A percentile compares a stretch with the other conserved stretches of the same genome.
These are phyloP conservation scores for Amborella trichopoda DNA, from an alignment of 164 flowering plant genomes.

Conservation along the genomic window DNA sequence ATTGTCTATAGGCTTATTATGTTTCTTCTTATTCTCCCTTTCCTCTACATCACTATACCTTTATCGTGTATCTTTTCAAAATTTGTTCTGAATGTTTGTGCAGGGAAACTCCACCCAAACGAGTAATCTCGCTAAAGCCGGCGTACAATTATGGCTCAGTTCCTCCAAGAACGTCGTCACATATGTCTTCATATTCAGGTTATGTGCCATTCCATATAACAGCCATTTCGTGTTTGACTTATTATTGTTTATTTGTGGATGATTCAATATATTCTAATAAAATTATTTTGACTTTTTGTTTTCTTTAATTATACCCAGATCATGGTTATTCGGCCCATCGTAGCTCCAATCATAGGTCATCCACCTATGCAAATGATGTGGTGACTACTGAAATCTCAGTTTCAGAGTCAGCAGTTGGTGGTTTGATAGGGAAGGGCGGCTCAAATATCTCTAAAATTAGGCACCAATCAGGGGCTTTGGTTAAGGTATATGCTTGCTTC, in stretches of 20 bases:
- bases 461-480: conserved; percentile 63
- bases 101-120: conserved; percentile 73
- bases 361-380: conserved; percentile 80
- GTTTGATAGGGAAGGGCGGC: conserved; percentile 77
- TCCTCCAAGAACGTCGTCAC: conserved; percentile 30
- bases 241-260: too few relatives aligned
- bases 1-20: too few relatives aligned
- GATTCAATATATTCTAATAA: conserved; percentile 10
- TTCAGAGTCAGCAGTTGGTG: conserved; percentile 70
- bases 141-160: conserved; percentile 25
- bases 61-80: too few relatives aligned
- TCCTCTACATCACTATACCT: too few relatives aligned
- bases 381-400: conserved; percentile 62
- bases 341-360: conserved; percentile 49
- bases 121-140: conserved; percentile 70
- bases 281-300: conserved; percentile 6
- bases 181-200: conserved; percentile 62
- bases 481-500: conserved; percentile 39
- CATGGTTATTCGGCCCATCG: conserved; percentile 27
- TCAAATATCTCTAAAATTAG: conserved; percentile 81
- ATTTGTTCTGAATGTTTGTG: conserved; percentile 4
- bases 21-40: not conserved
- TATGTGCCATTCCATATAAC: too few relatives aligned
- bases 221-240: too few relatives aligned
- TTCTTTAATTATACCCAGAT: conserved; percentile 13